Base-by-base conservation (phyloP, 1,284 basidiomycete genomes). In the Mrakiaceae sp. region DNA sequence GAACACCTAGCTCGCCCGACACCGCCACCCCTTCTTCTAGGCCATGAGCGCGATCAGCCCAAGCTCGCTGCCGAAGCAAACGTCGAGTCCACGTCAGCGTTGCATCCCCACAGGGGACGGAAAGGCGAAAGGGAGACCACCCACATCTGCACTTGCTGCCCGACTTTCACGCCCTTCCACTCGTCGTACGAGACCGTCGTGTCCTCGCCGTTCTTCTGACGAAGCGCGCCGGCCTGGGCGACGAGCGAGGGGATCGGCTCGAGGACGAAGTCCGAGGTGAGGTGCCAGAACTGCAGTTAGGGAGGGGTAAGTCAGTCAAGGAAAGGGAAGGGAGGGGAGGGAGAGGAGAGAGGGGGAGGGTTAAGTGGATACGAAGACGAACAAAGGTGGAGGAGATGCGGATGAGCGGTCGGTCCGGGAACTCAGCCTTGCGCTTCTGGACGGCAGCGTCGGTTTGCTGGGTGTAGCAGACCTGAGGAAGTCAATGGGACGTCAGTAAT, bases 381-480 rank as follows among this genome's bases (percentile, higher is more conserved):
- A 76, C 76, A 60, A 94, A 93, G 0, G 91, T 95, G 1, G 89
- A 92, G 4, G 90, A 94, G 68, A 96, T 91, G 27, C 92, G 85
- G 69, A 93, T 90, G 50, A 87, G 79, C 11, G 91, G 91, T n/a
- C 91, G 83, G 62, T 83, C 80, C 0, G 88, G 85, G 69, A 80
- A 78, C 62, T 81, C 77, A 3, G 70, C 67, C 70, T 82, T 85
- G 52, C 86, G 81, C 60, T 79, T 77, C 66, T 84, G 81, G 58
- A 92, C 52, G 6, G 65, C 65, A 3, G 46, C 58, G 27, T 46
- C 40, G 11, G 61, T 84, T 1, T 83, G 82, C 87, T 90, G 66
- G 11, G 61, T 66, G 50, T 40, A 63, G 50, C 44, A 27, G 27
- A 27, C 27, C 27, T 27, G 27, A 27, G 27, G 27, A 27, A 27